Evolutionary conservation across 768 basidiomycete genomes (phyloP), one percentile per base, ranked within the genome.

Genomic region (Russula sp.): DNA sequence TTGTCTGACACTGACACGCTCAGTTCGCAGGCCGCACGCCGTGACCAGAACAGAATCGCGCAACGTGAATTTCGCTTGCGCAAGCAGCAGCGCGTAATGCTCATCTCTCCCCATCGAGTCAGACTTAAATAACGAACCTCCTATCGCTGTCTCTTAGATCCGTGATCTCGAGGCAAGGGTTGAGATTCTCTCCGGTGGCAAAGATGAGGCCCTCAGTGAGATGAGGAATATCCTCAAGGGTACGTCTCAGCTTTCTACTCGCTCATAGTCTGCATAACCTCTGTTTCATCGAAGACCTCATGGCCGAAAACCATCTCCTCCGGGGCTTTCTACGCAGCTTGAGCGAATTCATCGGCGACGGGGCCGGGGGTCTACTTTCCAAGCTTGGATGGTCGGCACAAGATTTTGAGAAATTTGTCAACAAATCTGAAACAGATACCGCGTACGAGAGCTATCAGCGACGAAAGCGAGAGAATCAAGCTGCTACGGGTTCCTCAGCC

Each of bases 81-180:
- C 68, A 97, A 97, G 71, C 94, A 96, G 69, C 93, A 95, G 66
- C 80, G 87, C 72, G 87, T 87, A 60, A 61, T 78, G 9, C 55
- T 35, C 49, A 48, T 35, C 45, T 47, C 47, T 20, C 52, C 58
- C 9, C 25, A 36, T 36, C 53, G 7, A 22, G 38, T 38, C 56
- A 34, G 22, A 9, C 36, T 29, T 29, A 18, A 7, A 42, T 63
- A 35, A 46, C 50, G 42, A 38, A 18, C 32, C 18, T 35, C 42
- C 25, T 54, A 41, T 55, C 18, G n/a, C 10, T 10, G 10, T 20
- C 36, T 22, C 7, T 58, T 49, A 97, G 91, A 94, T 97, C 73
- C 90, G 93, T 22, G 94, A 97, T 74, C 83, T 97, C 41, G 94
- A 97, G 75, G 93, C 93, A 20, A 84, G 90, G 48, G 92, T 97